A percentile compares a stretch with the other conserved stretches of the same genome.
phyloP scores from a whole-genome alignment of 2,329 filamentous ascomycete genomes.

The Ceratocystis diversiconidia region DNA sequence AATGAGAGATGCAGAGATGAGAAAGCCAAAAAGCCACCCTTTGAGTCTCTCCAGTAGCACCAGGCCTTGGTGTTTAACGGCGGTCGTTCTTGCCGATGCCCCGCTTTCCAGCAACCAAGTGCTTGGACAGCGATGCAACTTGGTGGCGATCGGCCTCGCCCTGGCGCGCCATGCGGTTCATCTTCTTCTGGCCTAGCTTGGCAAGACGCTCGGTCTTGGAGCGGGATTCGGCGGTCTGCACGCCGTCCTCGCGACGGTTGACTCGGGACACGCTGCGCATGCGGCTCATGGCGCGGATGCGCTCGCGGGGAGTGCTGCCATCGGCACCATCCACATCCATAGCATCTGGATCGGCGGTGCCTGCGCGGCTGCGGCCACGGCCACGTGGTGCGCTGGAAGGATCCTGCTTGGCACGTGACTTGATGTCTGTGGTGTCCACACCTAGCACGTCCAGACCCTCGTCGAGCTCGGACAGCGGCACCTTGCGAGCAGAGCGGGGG shows the following conservation, averaged over 20 bases:
- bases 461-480: constrained; percentile 77
- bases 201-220: constrained; percentile 71
- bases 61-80: constrained; percentile 33
- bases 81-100: constrained; percentile 78
- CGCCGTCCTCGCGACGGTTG: constrained; percentile 64
- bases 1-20: too few relatives aligned
- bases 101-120: constrained; percentile 87
- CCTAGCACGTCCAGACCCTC: constrained; percentile 72
- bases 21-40: too few relatives aligned
- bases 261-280: constrained; percentile 35
- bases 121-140: constrained; percentile 68
- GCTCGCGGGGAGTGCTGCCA: constrained; percentile 35
- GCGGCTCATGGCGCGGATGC: constrained; percentile 55
- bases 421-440: constrained; percentile 64
- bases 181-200: constrained; percentile 92
- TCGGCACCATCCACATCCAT: constrained; percentile 54
- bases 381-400: constrained; percentile 50
- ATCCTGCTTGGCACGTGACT: constrained; percentile 53
- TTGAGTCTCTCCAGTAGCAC: too few relatives aligned
- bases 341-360: constrained; percentile 49
- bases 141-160: constrained; percentile 92
- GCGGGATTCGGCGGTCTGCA: constrained; percentile 51
- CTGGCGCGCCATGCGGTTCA: constrained; percentile 95
- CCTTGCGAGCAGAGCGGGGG: constrained; percentile 65
- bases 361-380: constrained; percentile 49